These are phyloP conservation scores for Nakaseomyces nivariensis DNA, from an alignment of 1,139 yeast genomes.

Conservation along the genomic window DNA sequence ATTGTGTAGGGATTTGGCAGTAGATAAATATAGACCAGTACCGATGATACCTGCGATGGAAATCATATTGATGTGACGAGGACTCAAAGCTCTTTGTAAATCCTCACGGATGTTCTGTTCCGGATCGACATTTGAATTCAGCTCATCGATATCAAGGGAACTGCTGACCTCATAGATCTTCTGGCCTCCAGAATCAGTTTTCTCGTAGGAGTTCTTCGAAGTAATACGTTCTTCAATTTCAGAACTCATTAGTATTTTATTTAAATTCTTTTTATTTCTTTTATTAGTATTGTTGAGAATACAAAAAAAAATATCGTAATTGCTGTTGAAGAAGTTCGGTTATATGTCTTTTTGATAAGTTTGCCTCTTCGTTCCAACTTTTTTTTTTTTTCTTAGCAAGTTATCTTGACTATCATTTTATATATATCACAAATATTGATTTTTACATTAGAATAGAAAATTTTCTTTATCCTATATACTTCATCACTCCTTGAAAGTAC, in stretches of 20 bases:
- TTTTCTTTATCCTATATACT: too few species aligned
- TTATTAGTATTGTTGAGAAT: neutral
- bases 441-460: too few species aligned
- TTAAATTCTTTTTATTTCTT: neutral
- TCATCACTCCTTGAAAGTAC: too few species aligned
- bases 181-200: constrained; percentile 3
- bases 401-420: too few species aligned
- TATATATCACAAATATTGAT: too few species aligned
- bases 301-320: neutral
- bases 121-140: constrained; percentile 8
- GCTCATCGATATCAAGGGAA: constrained; percentile 4
- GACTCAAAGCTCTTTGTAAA: constrained; percentile 35
- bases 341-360: too few species aligned
- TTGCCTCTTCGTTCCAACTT: too few species aligned
- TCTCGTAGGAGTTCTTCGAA: neutral
- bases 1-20: constrained; percentile 46
- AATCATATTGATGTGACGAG: constrained; percentile 51
- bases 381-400: too few species aligned
- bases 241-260: neutral
- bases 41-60: constrained; percentile 62
- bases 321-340: too few species aligned
- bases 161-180: constrained; percentile 3
- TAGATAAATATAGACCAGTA: constrained; percentile 53
- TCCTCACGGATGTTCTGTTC: constrained; percentile 14
- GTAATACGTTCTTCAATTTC: neutral